Conservation (phyloP, 371 early-diverging fungal species). For the Smittium mucronatum region DNA sequence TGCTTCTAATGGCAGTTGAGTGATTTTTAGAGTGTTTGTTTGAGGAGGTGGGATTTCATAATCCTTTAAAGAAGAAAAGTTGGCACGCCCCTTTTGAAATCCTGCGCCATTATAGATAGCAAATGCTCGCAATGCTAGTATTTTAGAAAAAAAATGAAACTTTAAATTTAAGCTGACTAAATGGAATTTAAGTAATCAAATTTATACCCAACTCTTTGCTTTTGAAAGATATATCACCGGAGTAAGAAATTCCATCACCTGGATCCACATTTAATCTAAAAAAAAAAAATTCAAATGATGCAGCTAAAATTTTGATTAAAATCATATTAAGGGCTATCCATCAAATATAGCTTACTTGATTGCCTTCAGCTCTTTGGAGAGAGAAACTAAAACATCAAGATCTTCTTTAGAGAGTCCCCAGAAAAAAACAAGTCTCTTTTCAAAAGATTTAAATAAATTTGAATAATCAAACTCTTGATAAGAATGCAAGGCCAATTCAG, state of each 20-base stretch:
- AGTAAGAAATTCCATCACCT: slow-evolving; percentile 1
- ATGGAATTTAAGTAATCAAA: too few species aligned
- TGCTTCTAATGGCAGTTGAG: not conserved
- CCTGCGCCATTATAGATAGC: not conserved
- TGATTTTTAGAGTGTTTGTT: not conserved
- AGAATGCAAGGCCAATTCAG: not conserved
- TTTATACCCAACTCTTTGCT: not conserved
- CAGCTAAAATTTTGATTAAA: not conserved
- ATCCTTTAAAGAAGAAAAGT: not conserved
- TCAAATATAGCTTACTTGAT: too few species aligned
- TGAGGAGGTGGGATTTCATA: not conserved
- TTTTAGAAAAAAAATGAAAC: not conserved
- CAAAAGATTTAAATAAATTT: not conserved
- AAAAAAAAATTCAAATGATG: not conserved
- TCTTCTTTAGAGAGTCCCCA: slow-evolving; percentile 1
- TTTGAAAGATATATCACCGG: slow-evolving; percentile 7
- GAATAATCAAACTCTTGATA: not conserved
- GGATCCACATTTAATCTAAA: slow-evolving; percentile 10
- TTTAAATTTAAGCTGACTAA: not conserved
- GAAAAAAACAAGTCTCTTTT: slow-evolving; percentile 1
- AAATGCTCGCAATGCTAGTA: slow-evolving; percentile 1
- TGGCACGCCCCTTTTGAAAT: not conserved
- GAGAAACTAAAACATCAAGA: not conserved
- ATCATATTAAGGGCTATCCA: too few species aligned
- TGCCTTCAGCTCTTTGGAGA: slow-evolving; percentile 8